Percentiles rank a stretch among this genome's conserved stretches.
Evolutionary conservation across 495 filamentous ascomycete species (phyloP).

Genomic region (Opeltia flavorubescens): DNA sequence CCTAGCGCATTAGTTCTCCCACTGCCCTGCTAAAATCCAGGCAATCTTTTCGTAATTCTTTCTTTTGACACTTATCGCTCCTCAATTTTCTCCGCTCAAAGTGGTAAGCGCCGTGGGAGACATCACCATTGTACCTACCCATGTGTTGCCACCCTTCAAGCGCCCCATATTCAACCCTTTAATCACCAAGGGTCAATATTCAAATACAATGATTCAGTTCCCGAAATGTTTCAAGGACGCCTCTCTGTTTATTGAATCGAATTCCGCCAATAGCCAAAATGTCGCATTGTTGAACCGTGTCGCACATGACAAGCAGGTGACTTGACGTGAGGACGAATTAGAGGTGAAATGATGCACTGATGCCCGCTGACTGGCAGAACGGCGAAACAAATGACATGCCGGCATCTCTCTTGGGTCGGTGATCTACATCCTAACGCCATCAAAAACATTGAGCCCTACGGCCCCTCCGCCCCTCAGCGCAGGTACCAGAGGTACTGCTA

Average conservation of each 20-base stretch:
- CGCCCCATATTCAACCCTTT: background rate
- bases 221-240: too few species aligned
- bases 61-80: background rate
- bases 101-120: background rate
- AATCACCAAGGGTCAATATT: too few species aligned
- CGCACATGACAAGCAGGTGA: background rate
- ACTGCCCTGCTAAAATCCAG: background rate
- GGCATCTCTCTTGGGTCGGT: background rate
- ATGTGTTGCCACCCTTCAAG: background rate
- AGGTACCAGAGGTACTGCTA: too few species aligned
- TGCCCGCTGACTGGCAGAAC: background rate
- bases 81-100: background rate
- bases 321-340: background rate
- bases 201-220: too few species aligned
- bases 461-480: background rate
- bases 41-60: background rate
- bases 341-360: conserved; percentile 1
- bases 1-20: too few species aligned
- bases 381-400: background rate
- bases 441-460: background rate
- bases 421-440: background rate
- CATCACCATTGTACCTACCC: background rate
- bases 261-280: background rate
- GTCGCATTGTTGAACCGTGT: background rate
- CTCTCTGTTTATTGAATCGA: too few species aligned